A percentile compares a stretch with the other conserved stretches of the same genome.
These are phyloP conservation scores for Boletus chippewaensis DNA, from an alignment of 1,284 basidiomycete species.

Conservation along the genomic window DNA sequence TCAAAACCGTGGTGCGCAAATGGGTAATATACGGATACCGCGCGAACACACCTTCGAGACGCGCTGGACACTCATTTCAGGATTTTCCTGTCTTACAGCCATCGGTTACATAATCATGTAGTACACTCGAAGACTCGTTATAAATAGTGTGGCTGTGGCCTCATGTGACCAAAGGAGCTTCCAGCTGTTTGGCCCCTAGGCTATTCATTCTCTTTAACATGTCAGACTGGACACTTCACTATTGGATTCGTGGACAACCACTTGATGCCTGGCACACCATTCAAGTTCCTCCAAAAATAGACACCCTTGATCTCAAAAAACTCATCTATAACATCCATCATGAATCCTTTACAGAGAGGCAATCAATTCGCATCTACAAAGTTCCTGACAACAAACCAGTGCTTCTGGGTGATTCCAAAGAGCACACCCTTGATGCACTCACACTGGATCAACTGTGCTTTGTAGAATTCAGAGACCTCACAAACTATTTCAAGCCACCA, in stretches of 20 bases:
- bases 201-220: not conserved
- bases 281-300: not conserved
- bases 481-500: not conserved
- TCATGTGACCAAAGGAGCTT: no score
- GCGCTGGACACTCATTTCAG: no score
- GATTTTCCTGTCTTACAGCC: no score
- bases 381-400: not conserved
- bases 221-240: not conserved
- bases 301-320: not conserved
- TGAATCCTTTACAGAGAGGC: not conserved
- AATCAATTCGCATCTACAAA: not conserved
- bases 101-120: no score
- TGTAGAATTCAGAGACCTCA: not conserved
- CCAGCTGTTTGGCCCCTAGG: no score
- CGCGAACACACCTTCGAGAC: no score
- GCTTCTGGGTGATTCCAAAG: not conserved
- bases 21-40: no score
- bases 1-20: no score
- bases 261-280: not conserved
- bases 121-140: no score
- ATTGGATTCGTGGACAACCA: not conserved
- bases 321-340: not conserved
- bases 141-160: no score
- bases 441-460: not conserved
- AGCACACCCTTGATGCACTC: not conserved